These are phyloP conservation scores for Magnaporthiopsis incrustans DNA, from an alignment of 2,329 filamentous ascomycete genomes.

Conservation along the genomic window DNA sequence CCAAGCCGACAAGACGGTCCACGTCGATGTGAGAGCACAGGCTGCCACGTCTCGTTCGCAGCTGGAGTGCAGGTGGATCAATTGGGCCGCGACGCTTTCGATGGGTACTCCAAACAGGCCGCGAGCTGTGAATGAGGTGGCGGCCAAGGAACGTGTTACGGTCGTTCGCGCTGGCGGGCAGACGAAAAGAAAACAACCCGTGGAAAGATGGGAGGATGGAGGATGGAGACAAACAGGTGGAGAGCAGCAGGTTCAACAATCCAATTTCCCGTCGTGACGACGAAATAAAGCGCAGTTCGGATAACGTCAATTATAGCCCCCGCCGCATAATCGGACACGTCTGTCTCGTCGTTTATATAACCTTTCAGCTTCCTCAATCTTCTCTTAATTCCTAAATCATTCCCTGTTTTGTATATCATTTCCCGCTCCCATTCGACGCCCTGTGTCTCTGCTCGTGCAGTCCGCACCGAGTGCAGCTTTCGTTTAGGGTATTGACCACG, in stretches of 20 bases:
- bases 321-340: too few species aligned
- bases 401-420: too few species aligned
- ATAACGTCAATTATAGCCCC: too few species aligned
- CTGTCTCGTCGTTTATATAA: too few species aligned
- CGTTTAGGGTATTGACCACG: neutral
- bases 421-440: too few species aligned
- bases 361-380: too few species aligned
- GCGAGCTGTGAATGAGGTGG: neutral
- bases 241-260: neutral
- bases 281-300: too few species aligned
- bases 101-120: neutral
- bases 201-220: too few species aligned
- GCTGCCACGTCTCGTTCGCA: neutral
- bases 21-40: neutral
- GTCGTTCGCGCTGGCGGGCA: neutral
- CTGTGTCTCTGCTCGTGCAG: too few species aligned
- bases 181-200: neutral
- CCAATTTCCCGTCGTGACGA: neutral
- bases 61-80: neutral
- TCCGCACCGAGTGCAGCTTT: too few species aligned
- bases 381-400: too few species aligned
- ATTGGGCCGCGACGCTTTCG: slow-evolving; percentile 7
- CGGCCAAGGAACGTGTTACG: neutral
- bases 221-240: neutral
- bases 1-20: neutral